phyloP scores from a whole-genome alignment of 495 filamentous ascomycete genomes.

The Daldinia childiae region DNA sequence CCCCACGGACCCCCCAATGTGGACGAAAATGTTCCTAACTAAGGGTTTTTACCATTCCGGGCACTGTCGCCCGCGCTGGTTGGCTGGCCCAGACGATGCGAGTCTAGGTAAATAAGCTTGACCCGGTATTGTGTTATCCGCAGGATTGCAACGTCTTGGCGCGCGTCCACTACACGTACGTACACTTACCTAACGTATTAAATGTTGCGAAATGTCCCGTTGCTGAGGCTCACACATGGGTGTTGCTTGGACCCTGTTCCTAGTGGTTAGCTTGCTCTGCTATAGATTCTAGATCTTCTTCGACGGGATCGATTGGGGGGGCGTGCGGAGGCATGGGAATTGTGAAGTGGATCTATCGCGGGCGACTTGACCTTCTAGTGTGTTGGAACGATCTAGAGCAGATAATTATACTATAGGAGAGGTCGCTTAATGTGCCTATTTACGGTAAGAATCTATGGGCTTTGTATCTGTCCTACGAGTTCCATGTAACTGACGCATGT shows the following conservation, averaged over 20 bases:
- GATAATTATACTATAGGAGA: no score
- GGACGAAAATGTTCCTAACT: background rate
- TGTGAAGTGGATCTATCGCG: background rate
- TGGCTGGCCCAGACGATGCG: background rate
- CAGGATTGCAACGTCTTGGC: background rate
- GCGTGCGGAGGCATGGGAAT: background rate
- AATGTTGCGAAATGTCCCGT: background rate
- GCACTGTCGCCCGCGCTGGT: background rate
- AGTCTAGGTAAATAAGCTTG: background rate
- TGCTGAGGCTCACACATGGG: background rate
- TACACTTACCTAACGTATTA: no score
- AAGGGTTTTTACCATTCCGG: background rate
- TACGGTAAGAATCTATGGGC: no score
- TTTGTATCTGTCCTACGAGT: no score
- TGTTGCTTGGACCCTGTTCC: background rate
- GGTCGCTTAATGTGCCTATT: no score
- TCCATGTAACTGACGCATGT: no score
- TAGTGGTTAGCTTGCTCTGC: background rate
- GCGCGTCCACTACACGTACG: background rate
- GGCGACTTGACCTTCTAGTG: background rate
- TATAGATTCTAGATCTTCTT: background rate
- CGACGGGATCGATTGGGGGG: background rate
- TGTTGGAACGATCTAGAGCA: background rate
- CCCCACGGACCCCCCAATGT: background rate
- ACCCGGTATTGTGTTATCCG: background rate